A percentile compares a stretch with the other conserved stretches of the same genome.
phyloP scores from a whole-genome alignment of 2,329 filamentous ascomycete genomes.

The Bertia moriformis region DNA sequence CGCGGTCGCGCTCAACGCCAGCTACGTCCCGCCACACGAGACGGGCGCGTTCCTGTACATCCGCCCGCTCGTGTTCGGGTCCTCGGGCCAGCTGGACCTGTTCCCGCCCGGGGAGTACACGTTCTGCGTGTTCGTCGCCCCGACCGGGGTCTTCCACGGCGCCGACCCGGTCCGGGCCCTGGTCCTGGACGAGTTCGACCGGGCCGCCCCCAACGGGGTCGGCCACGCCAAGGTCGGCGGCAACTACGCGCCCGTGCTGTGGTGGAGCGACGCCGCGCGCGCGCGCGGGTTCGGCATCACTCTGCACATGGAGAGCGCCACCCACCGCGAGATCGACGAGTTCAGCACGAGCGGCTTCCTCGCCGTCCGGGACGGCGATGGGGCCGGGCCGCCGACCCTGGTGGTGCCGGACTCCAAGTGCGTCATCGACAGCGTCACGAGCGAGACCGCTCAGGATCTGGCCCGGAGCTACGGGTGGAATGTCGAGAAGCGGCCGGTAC shows the following conservation, averaged over 20 bases:
- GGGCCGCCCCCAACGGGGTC: conserved; percentile 78
- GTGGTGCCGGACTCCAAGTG: conserved; percentile 78
- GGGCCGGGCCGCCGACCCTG: conserved; percentile 45
- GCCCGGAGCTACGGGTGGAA: conserved; percentile 69
- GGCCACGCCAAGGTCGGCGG: conserved; percentile 89
- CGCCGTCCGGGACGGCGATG: conserved; percentile 51
- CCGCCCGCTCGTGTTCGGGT: conserved; percentile 76
- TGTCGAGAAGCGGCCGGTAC: conserved; percentile 59
- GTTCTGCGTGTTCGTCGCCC: conserved; percentile 78
- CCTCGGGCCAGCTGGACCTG: conserved; percentile 72
- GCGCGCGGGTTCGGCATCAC: conserved; percentile 82
- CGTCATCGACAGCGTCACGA: conserved; percentile 78
- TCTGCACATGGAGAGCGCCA: conserved; percentile 76
- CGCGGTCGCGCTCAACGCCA: conserved; percentile 77
- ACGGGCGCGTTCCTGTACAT: conserved; percentile 89
- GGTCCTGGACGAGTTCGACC: conserved; percentile 85
- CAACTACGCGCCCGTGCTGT: conserved; percentile 85
- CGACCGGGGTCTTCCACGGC: conserved; percentile 88
- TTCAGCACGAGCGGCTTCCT: conserved; percentile 93
- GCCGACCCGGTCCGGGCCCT: conserved; percentile 73
- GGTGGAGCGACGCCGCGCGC: conserved; percentile 71
- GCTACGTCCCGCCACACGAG: conserved; percentile 76
- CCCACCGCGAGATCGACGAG: conserved; percentile 77
- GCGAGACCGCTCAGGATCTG: conserved; percentile 63
- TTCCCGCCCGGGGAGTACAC: conserved; percentile 83